phyloP scores from a whole-genome alignment of 768 basidiomycete genomes.

The Dendrothele bispora region DNA sequence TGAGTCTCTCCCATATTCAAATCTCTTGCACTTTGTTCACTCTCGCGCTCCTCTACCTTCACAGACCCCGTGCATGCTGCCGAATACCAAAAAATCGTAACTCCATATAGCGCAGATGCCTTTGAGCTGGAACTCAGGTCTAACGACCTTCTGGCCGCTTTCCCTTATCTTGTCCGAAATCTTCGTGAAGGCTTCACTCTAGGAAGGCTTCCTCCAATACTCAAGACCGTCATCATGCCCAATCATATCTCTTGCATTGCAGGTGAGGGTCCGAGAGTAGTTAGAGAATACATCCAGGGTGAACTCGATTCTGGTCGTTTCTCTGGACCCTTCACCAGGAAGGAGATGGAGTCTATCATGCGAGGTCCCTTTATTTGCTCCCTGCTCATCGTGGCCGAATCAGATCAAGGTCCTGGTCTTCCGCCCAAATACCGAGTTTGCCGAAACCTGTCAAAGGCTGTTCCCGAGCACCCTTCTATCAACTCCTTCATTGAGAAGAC shows the following conservation, averaged over 20 bases:
- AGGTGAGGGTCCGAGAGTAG: not conserved
- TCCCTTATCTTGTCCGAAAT: not conserved
- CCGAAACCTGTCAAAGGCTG: constrained; percentile 16
- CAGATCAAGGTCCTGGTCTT: constrained; percentile 11
- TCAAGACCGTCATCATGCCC: not conserved
- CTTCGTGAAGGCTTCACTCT: constrained; percentile 45
- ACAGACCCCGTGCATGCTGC: no score
- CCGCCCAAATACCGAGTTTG: constrained; percentile 16
- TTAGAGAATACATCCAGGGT: not conserved
- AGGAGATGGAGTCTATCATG: constrained; percentile 10
- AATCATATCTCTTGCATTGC: not conserved
- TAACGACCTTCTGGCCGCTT: not conserved
- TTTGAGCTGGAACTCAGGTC: not conserved
- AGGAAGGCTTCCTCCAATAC: constrained; percentile 20
- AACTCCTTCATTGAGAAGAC: constrained; percentile 14
- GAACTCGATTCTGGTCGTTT: constrained; percentile 3
- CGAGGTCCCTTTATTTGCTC: constrained; percentile 15
- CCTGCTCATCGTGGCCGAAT: constrained; percentile 14
- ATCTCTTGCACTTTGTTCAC: no score
- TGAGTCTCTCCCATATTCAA: no score
- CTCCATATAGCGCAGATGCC: not conserved
- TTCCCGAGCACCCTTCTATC: constrained; percentile 1
- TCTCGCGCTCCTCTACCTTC: no score
- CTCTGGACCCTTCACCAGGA: constrained; percentile 14
- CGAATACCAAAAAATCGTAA: not conserved